phyloP scores from a whole-genome alignment of 495 filamentous ascomycete genomes.

The Bryoglossum gracile region DNA sequence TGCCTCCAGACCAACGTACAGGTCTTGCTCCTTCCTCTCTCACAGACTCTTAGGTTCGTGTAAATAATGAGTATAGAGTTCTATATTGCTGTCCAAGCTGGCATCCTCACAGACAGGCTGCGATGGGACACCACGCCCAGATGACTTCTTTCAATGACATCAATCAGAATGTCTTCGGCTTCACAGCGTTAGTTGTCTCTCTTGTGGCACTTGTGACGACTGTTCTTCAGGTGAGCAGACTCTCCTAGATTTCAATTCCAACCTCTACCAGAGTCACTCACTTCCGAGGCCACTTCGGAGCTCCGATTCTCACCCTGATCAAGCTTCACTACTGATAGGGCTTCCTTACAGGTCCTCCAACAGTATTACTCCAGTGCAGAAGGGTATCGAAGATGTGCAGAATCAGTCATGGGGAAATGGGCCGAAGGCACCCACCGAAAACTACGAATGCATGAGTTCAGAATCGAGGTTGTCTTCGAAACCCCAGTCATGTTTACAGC shows the following conservation, averaged over 20 bases:
- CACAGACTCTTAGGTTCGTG: too few relatives aligned
- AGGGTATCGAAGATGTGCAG: slow-evolving; percentile 22
- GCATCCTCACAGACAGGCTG: too few relatives aligned
- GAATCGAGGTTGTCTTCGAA: slow-evolving; percentile 44
- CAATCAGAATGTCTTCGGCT: slow-evolving; percentile 22
- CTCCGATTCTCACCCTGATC: background rate
- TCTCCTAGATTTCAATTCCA: too few relatives aligned
- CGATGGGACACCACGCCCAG: too few relatives aligned
- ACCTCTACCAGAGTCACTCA: too few relatives aligned
- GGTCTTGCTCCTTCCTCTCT: too few relatives aligned
- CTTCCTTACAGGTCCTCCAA: slow-evolving; percentile 10
- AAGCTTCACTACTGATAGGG: background rate
- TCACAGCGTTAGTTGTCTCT: slow-evolving; percentile 21
- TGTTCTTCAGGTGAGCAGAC: slow-evolving; percentile 14
- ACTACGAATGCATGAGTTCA: slow-evolving; percentile 34
- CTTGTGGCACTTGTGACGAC: slow-evolving; percentile 22
- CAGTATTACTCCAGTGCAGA: slow-evolving; percentile 25
- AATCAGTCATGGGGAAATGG: slow-evolving; percentile 39
- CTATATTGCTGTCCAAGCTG: too few relatives aligned
- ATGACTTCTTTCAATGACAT: too few relatives aligned
- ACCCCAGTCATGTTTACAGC: slow-evolving; percentile 43
- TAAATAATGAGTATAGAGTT: too few relatives aligned
- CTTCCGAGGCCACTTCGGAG: too few relatives aligned
- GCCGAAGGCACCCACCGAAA: slow-evolving; percentile 33
- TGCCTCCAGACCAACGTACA: too few relatives aligned